Percentiles rank a stretch among this genome's conserved stretches.
Evolutionary conservation across 2,329 filamentous ascomycete genomes (phyloP).

Genomic region (Ophiostoma pallidulum): DNA sequence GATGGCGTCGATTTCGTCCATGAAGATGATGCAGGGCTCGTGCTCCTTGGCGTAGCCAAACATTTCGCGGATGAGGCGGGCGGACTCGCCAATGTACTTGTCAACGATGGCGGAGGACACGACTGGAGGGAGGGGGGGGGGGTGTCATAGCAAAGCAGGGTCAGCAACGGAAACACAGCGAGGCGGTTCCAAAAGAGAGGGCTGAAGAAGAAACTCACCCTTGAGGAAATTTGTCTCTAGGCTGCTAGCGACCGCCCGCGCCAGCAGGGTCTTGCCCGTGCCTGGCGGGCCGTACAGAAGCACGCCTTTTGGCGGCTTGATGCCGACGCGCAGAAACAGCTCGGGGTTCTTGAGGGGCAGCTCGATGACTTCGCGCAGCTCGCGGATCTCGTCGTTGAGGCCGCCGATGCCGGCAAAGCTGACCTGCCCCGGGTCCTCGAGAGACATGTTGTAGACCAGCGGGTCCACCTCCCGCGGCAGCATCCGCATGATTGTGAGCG

Average conservation of each 20-base stretch:
- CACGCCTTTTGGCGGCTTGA: conserved; percentile 98
- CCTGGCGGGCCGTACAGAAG: conserved; percentile 92
- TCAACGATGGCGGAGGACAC: conserved; percentile 98
- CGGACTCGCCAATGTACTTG: conserved; percentile 98
- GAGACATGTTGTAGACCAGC: conserved; percentile 98
- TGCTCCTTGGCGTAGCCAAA: conserved; percentile 99
- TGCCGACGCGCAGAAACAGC: conserved; percentile 90
- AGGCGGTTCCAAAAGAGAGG: too few relatives aligned
- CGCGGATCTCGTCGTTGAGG: conserved; percentile 95
- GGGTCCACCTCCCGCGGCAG: conserved; percentile 96
- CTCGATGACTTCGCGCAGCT: conserved; percentile 95
- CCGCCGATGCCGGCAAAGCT: conserved; percentile 97
- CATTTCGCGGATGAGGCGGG: conserved; percentile 96
- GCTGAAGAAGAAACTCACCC: conserved; percentile 42
- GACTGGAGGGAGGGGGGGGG: conserved; percentile 42
- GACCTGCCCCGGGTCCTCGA: conserved; percentile 95
- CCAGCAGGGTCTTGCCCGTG: conserved; percentile 91
- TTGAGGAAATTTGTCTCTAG: conserved; percentile 98
- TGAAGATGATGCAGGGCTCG: conserved; percentile 99
- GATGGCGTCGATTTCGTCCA: conserved; percentile 99
- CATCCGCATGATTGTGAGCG: conserved; percentile 99
- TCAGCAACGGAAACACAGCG: too few relatives aligned
- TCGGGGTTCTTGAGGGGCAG: conserved; percentile 97
- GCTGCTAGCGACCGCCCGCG: conserved; percentile 89
- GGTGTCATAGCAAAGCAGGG: too few relatives aligned